A percentile compares a stretch with the other conserved stretches of the same genome.
These are phyloP conservation scores for Cephaloascus fragrans DNA, from an alignment of 805 yeast species.

Conservation along the genomic window DNA sequence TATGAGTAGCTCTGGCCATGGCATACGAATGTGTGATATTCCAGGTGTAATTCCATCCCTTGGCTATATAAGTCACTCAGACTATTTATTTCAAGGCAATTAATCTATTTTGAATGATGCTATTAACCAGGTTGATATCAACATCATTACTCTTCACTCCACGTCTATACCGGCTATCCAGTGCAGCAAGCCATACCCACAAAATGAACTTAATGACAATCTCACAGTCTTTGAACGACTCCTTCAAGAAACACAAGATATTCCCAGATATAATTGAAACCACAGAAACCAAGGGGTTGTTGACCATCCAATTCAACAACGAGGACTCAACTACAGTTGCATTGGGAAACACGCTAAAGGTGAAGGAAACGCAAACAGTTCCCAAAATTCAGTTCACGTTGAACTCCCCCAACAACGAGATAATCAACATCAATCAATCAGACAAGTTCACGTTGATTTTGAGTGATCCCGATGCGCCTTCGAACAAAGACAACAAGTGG, in stretches of 20 bases:
- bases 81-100: too few species aligned
- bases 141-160: too few species aligned
- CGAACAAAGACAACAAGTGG: slow-evolving; percentile 75
- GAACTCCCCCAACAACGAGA: slow-evolving; percentile 33
- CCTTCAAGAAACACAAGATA: slow-evolving; percentile 36
- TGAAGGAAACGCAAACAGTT: slow-evolving; percentile 52
- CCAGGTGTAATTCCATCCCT: too few species aligned
- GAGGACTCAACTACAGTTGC: slow-evolving; percentile 54
- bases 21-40: too few species aligned
- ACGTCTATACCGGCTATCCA: too few species aligned
- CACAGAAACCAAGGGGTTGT: slow-evolving; percentile 38
- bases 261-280: slow-evolving; percentile 44
- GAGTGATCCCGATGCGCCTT: slow-evolving; percentile 95
- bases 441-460: slow-evolving; percentile 64
- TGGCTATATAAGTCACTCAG: too few species aligned
- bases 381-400: slow-evolving; percentile 65
- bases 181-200: too few species aligned
- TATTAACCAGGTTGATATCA: too few species aligned
- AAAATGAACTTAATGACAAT: slow-evolving; percentile 40
- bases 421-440: slow-evolving; percentile 27
- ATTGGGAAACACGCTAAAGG: slow-evolving; percentile 65
- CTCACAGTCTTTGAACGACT: slow-evolving; percentile 44
- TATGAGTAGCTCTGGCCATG: too few species aligned
- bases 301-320: slow-evolving; percentile 47
- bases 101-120: too few species aligned